These are phyloP conservation scores for Entophlyctis luteolus DNA, from an alignment of 192 early-diverging fungal species.

Conservation along the genomic window DNA sequence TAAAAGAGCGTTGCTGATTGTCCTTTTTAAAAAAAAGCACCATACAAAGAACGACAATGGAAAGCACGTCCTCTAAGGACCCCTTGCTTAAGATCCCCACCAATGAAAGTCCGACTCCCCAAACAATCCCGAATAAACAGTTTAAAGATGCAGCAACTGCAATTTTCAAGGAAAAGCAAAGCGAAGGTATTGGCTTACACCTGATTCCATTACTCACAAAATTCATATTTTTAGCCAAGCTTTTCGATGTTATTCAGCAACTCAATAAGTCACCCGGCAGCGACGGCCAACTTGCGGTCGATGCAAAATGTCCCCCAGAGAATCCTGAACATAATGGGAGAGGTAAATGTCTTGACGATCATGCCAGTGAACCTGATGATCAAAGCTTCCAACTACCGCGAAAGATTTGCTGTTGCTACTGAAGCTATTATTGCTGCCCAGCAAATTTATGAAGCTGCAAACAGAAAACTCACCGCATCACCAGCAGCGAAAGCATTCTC, in stretches of 20 bases:
- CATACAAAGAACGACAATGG: too few species aligned
- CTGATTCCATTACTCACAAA: not conserved
- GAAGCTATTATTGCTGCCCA: conserved; percentile 7
- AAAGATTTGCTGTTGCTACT: not conserved
- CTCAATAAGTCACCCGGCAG: not conserved
- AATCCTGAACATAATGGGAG: not conserved
- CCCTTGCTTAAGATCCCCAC: too few species aligned
- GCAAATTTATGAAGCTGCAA: not conserved
- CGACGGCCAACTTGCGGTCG: not conserved
- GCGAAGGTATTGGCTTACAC: not conserved
- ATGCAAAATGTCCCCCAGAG: not conserved
- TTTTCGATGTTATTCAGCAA: not conserved
- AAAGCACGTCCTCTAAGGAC: too few species aligned
- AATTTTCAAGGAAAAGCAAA: not conserved
- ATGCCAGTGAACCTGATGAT: not conserved
- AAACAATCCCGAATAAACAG: too few species aligned
- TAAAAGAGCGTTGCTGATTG: too few species aligned
- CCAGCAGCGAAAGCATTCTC: not conserved
- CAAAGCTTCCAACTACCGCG: not conserved
- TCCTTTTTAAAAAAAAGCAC: too few species aligned
- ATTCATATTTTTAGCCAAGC: not conserved
- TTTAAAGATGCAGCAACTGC: too few species aligned
- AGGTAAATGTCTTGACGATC: not conserved
- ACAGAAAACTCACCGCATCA: not conserved
- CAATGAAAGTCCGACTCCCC: too few species aligned